phyloP scores from a whole-genome alignment of 1,139 yeast genomes.

The Candida tetrigidarum region DNA sequence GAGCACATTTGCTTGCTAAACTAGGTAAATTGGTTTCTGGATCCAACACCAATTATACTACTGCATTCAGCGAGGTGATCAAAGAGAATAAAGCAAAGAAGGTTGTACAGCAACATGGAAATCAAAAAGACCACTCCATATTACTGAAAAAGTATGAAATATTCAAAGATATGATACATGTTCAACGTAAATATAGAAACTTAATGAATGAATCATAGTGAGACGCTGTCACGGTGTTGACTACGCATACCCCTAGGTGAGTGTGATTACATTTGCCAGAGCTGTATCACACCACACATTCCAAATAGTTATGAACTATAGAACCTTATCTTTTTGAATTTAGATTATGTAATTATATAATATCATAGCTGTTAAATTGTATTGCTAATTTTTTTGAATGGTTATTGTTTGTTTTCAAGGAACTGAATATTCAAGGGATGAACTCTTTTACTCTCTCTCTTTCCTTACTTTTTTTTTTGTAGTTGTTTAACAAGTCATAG shows the following conservation, averaged over 20 bases:
- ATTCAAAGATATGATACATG: conserved; percentile 38
- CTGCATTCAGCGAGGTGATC: conserved; percentile 11
- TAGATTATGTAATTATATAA: no score
- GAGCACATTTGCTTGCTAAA: conserved; percentile 38
- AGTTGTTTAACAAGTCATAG: no score
- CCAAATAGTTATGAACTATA: no score
- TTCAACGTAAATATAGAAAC: conserved; percentile 32
- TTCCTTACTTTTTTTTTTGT: no score
- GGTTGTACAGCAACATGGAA: not conserved
- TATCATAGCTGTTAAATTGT: no score
- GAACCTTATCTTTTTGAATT: not conserved
- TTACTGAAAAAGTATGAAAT: conserved; percentile 32
- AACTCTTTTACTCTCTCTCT: no score
- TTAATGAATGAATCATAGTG: conserved; percentile 16
- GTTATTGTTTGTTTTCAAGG: no score
- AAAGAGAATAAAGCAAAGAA: conserved; percentile 4
- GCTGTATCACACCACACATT: no score
- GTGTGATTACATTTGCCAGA: not conserved
- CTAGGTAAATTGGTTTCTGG: conserved; percentile 13
- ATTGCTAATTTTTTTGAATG: no score
- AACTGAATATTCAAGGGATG: no score
- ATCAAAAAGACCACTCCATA: conserved; percentile 3
- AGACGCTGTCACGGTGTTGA: not conserved
- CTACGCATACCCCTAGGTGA: not conserved
- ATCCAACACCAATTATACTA: conserved; percentile 1